Conservation (phyloP, 2,329 filamentous ascomycete species). For the Fusarium kyushuense region DNA sequence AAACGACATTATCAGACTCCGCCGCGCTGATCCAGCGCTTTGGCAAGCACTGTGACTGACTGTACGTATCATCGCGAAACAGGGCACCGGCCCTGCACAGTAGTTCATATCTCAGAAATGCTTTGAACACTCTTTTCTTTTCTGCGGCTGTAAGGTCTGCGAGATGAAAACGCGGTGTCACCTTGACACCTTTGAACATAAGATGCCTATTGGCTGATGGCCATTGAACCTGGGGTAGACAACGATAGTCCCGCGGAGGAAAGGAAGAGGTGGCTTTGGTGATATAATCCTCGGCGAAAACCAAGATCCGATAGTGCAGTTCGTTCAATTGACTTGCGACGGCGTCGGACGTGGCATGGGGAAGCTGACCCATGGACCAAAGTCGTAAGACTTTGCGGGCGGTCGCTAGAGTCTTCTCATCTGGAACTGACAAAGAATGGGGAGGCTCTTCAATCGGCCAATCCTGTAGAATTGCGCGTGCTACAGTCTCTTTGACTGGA, state of each 20-base stretch:
- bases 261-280: constrained; percentile 30
- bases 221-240: neutral
- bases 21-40: rapidly evolving
- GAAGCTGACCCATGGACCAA: neutral
- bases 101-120: constrained; percentile 12
- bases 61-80: no score
- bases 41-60: no score
- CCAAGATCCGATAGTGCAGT: constrained; percentile 4
- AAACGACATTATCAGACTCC: neutral
- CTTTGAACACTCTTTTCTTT: constrained; percentile 11
- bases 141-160: constrained; percentile 8
- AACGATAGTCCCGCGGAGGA: constrained; percentile 22
- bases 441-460: no score
- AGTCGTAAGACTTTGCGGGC: neutral
- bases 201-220: neutral
- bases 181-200: constrained; percentile 5
- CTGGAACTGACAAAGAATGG: no score
- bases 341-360: neutral
- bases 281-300: constrained; percentile 34
- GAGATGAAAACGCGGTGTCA: constrained; percentile 6
- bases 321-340: neutral
- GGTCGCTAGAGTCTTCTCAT: neutral
- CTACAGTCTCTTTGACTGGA: no score
- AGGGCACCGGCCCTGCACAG: no score
- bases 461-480: no score